Conservation (phyloP, 345 rosid genomes). For the Salix suchowensis region DNA sequence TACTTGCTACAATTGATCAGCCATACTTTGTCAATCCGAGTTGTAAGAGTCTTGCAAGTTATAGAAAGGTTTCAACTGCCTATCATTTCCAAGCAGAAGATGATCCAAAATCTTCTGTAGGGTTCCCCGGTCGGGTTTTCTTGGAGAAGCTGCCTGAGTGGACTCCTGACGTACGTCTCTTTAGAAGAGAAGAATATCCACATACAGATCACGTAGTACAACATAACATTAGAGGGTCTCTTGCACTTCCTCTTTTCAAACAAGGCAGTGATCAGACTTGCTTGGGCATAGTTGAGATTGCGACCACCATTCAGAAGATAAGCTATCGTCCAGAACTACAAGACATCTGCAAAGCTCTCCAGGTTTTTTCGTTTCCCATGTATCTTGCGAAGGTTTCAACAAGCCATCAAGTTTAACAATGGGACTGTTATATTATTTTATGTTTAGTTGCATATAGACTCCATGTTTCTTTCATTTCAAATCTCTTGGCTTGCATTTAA, state of each 20-base stretch:
- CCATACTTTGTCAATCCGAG: conserved; percentile 51
- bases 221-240: conserved; percentile 62
- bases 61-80: conserved; percentile 50
- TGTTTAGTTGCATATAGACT: neutral
- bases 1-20: conserved; percentile 65
- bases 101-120: conserved; percentile 43
- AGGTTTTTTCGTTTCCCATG: conserved; percentile 43
- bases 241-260: conserved; percentile 77
- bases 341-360: conserved; percentile 66
- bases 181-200: conserved; percentile 60
- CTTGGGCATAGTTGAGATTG: conserved; percentile 76
- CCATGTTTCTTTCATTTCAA: neutral
- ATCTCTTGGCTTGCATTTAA: neutral
- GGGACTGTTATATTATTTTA: neutral
- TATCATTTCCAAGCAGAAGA: conserved; percentile 61
- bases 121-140: conserved; percentile 77
- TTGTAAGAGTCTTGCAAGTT: conserved; percentile 50
- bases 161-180: conserved; percentile 85
- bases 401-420: neutral
- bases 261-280: conserved; percentile 50
- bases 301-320: conserved; percentile 59
- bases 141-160: conserved; percentile 69
- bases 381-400: neutral
- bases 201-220: conserved; percentile 45
- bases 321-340: conserved; percentile 57